phyloP scores from a whole-genome alignment of 257 asterid genomes.

The Jacaranda mimosifolia region DNA sequence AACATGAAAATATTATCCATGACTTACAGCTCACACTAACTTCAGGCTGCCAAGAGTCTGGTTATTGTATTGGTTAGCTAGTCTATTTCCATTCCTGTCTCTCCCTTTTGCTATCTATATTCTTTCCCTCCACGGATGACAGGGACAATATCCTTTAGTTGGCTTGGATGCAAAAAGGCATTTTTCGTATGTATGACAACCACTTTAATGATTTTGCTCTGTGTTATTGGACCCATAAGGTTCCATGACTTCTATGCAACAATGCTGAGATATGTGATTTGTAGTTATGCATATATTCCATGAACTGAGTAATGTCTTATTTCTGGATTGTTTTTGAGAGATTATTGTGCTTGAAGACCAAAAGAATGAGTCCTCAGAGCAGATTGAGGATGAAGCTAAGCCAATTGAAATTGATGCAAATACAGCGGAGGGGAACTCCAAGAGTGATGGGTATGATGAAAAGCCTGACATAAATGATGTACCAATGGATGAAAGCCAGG shows the following conservation, averaged over 20 bases:
- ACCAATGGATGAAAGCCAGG: conserved; percentile 79
- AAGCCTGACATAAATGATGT: conserved; percentile 93
- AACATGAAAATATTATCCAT: neutral
- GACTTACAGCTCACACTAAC: neutral
- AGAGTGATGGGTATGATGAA: conserved; percentile 61
- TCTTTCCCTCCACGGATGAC: too few relatives aligned
- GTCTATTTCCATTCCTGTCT: neutral
- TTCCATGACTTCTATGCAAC: neutral
- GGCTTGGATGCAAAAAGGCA: too few relatives aligned
- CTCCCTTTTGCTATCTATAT: too few relatives aligned
- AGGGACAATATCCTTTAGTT: too few relatives aligned
- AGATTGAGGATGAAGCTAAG: conserved; percentile 71
- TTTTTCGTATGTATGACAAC: too few relatives aligned
- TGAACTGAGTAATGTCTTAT: neutral
- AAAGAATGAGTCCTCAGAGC: conserved; percentile 69
- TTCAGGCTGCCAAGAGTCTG: neutral
- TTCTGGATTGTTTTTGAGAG: conserved; percentile 48
- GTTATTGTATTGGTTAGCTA: neutral
- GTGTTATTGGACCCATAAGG: neutral
- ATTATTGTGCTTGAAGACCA: conserved; percentile 82
- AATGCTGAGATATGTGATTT: conserved; percentile 9
- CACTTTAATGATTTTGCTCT: neutral
- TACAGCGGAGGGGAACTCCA: conserved; percentile 47
- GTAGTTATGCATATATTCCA: conserved; percentile 2
- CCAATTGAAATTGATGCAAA: conserved; percentile 55